Conservation (phyloP, 73 alveolate species). For the Paramecium caudatum region DNA sequence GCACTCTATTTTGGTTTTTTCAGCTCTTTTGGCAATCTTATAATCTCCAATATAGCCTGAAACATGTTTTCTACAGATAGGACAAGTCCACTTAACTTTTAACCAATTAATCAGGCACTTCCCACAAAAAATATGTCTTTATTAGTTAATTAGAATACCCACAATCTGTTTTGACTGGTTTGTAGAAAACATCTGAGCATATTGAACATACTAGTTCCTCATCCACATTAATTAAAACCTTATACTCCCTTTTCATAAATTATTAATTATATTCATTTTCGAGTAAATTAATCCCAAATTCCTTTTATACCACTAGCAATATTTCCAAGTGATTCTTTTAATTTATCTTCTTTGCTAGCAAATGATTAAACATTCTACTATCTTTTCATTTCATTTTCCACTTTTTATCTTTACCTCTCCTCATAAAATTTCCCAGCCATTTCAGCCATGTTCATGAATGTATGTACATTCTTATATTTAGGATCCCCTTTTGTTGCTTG, state of each 20-base stretch:
- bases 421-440: slow-evolving; percentile 2
- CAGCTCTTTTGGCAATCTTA: too few species aligned
- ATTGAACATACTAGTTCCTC: background rate
- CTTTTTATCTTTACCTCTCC: background rate
- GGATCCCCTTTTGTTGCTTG: slow-evolving; percentile 26
- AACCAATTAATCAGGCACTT: background rate
- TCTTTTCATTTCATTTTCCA: slow-evolving; percentile 18
- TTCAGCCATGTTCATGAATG: slow-evolving; percentile 32
- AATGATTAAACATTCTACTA: background rate
- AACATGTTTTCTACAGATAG: slow-evolving; percentile 16
- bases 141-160: background rate
- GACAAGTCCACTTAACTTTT: background rate
- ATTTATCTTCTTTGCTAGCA: background rate
- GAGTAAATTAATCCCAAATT: slow-evolving; percentile 47
- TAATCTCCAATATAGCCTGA: too few species aligned
- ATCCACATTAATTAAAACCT: too few species aligned
- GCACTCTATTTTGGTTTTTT: too few species aligned
- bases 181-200: background rate
- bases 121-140: background rate
- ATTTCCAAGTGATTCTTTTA: background rate
- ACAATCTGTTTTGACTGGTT: slow-evolving; percentile 19
- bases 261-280: slow-evolving; percentile 5
- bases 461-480: background rate
- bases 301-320: background rate
- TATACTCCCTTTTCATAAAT: too few species aligned